Evolutionary conservation across 2,329 filamentous ascomycete species (phyloP), one percentile per base, ranked within the genome.

Genomic region (Stemphylium beticola): DNA sequence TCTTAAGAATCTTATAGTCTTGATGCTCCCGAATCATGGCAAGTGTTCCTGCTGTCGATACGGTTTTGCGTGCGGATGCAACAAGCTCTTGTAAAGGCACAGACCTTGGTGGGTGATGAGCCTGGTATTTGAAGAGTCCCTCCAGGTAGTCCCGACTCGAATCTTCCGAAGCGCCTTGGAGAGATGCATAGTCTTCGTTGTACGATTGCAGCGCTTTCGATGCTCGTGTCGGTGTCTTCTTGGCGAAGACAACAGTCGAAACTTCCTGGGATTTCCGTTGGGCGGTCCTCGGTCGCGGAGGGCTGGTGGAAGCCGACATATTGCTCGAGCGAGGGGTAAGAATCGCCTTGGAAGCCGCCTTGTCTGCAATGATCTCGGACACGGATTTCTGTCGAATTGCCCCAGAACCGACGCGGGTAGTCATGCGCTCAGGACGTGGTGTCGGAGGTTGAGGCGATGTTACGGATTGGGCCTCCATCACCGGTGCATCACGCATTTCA

Each of bases 1-100:
- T 83, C 51, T 92, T 87, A 4, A 98, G 76, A 26, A 96, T 90
- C 51, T 91, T 88, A 67, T 91, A 95, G 47, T 96, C 91, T 74
- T 96, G 92, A 53, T 89, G 87, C 66, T 98, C 93, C 43, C 92
- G 86, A 36, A 96, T 86, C 38, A 92, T 89, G 1, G 96, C 85
- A 53, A 92, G 87, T 45, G 93, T 88, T 69, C 97, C 93, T 1
- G 88, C 82, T 0, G 93, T 98, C 1, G 89, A 92, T 10, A 98
- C 80, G 0, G 92, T 96, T 74, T 99, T 99, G 69, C 93, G 90
- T 4, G 93, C 91, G 39, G 91, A 89, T 50, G 88, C 85, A 3
- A 98, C 80, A 0, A 98, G 82, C 37, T 91, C 88, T 52, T 90
- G 79, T n/a, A 88, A 76, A 20, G 81, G 78, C 15, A 75, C 75